Evolutionary conservation across 2,329 filamentous ascomycete genomes (phyloP).

Genomic region (Fusarium staphyleae): DNA sequence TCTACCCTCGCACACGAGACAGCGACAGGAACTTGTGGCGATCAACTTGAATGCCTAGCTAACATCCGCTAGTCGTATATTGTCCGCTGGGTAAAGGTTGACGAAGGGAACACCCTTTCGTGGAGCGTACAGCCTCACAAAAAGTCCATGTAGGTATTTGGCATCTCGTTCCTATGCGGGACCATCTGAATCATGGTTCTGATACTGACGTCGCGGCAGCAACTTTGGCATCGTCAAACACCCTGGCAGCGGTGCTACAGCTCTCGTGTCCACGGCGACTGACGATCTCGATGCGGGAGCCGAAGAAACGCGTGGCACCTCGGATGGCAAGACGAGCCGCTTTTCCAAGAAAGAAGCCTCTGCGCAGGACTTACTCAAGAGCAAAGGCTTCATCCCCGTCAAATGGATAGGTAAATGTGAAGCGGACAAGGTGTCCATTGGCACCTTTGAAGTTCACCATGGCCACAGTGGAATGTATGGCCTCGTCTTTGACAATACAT

Average conservation of each 20-base stretch:
- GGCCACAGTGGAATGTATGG: conserved; percentile 92
- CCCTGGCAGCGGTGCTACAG: conserved; percentile 73
- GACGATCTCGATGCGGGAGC: conserved; percentile 56
- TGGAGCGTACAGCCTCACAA: conserved; percentile 99
- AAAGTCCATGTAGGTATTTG: conserved; percentile 77
- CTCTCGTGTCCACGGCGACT: conserved; percentile 51
- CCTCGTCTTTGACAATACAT: conserved; percentile 97
- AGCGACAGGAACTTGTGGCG: too few relatives aligned
- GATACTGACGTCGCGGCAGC: conserved; percentile 50
- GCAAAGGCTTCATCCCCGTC: conserved; percentile 72
- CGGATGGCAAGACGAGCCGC: conserved; percentile 56
- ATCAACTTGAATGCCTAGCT: conserved; percentile 22
- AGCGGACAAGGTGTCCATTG: conserved; percentile 92
- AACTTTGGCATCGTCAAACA: conserved; percentile 99
- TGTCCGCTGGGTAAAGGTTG: conserved; percentile 94
- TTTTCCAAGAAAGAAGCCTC: conserved; percentile 65
- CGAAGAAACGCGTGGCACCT: conserved; percentile 53
- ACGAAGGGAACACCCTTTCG: conserved; percentile 88
- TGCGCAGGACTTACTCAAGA: conserved; percentile 68
- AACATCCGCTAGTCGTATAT: conserved; percentile 83
- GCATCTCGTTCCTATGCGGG: conserved; percentile 8
- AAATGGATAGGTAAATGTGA: conserved; percentile 96
- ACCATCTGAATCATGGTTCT: neutral
- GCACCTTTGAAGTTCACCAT: conserved; percentile 78
- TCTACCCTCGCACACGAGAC: neutral